Base-by-base conservation (phyloP, 2,329 filamentous ascomycete species). In the Amauroascus verrucosus region DNA sequence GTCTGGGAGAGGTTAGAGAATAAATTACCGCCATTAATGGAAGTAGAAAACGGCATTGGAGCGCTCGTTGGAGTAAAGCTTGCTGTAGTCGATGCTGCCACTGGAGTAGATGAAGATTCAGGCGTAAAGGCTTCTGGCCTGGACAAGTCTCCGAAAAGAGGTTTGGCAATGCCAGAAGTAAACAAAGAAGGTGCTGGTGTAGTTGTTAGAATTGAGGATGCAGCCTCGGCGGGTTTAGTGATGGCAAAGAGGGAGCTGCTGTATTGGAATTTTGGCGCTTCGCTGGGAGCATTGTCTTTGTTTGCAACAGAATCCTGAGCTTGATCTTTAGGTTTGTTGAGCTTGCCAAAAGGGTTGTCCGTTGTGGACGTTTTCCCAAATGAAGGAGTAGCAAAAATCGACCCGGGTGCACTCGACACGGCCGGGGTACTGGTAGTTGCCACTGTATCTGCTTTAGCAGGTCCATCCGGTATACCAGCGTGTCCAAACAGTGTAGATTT, bases 401-500 rank as follows among this genome's bases (percentile, higher is more conserved):
- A 53, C 16, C 32, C 24, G 35, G 54, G 9, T 30, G 49, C 26
- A 14, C 26, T 30, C 3, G 54, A 14, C n/a, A 43, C 28, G 28
- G 54, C 14, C 14, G 50, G 6, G 18, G 47, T 13, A 22, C 35
- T 18, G 18, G 41, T 32, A 20, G 24, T 16, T 7, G n/a, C 8
- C 37, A 30, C 24, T 7, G 38, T 37, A 38, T 48, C 38, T 2
- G 48, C 11, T 22, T 48, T 35, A 40, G 48, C 13, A 24, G 45
- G 2, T 24, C 49, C 44, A 26, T 55, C 49, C 14, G 52, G 18
- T 40, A 53, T 48, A 14, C 28, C 24, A 40, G 38, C 28, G 11
- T 26, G 46, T 24, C 57, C 57, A 20, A 57, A 58, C 18, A 58
- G 30, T n/a, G 52, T 48, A 30, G 9, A 33, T 32, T 41, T 24